Percentiles rank a stretch among this genome's conserved stretches.
Conservation (phyloP, 306 rosid genomes). For the Boehmeria nivea region DNA sequence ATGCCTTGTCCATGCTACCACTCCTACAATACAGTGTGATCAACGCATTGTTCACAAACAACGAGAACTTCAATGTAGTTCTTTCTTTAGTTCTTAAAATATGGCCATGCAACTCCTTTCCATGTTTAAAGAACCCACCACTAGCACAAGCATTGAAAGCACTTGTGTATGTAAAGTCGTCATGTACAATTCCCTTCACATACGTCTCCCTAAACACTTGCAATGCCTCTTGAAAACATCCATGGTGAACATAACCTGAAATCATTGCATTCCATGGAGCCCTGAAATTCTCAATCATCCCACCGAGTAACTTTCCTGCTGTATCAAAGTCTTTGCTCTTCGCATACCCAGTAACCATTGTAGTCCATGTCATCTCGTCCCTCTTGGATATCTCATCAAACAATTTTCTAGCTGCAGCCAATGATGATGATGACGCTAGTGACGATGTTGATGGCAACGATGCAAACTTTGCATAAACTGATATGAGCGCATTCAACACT, state of each 20-base stretch:
- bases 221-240: not conserved
- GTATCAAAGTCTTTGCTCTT: not conserved
- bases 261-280: conserved; percentile 1
- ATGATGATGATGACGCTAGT: not conserved
- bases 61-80: not conserved
- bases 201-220: not conserved
- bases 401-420: conserved; percentile 4
- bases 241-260: not conserved
- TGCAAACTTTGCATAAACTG: not conserved
- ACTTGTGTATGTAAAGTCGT: conserved; percentile 1
- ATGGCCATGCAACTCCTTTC: conserved; percentile 2
- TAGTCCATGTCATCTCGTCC: not conserved
- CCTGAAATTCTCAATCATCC: not conserved
- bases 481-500: not conserved
- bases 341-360: not conserved
- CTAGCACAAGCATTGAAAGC: not conserved
- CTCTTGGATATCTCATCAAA: not conserved
- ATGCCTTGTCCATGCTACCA: not conserved
- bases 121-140: not conserved
- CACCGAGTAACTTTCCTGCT: not conserved
- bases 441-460: not conserved
- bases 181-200: not conserved
- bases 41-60: not conserved
- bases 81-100: not conserved
- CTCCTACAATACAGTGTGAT: not conserved